Evolutionary conservation across 2,329 filamentous ascomycete genomes (phyloP).

Genomic region (Phaeosphaeria sp.): DNA sequence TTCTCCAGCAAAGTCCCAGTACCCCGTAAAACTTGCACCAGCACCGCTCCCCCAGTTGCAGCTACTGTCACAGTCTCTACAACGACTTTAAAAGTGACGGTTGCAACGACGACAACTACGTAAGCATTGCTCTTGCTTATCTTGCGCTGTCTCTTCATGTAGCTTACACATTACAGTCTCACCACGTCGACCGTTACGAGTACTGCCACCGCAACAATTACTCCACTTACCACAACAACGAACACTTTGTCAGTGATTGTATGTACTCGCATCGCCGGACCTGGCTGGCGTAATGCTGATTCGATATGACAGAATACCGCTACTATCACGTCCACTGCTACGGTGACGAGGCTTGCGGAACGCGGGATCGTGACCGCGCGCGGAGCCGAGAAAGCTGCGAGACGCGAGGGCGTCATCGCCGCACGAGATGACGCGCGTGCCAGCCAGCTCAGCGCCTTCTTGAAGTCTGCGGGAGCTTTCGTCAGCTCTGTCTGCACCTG

Average conservation of each 20-base stretch:
- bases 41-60: neutral
- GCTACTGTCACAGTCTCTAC: neutral
- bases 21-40: neutral
- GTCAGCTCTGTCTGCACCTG: neutral
- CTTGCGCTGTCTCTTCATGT: neutral
- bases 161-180: neutral
- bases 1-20: neutral
- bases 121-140: neutral
- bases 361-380: neutral
- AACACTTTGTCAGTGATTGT: neutral
- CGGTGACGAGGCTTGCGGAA: neutral
- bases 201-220: neutral
- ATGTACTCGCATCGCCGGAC: neutral
- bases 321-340: neutral
- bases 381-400: neutral
- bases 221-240: neutral
- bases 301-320: neutral
- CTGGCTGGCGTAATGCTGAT: neutral
- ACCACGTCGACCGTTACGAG: neutral
- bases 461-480: neutral
- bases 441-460: neutral
- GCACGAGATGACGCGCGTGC: neutral
- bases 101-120: neutral
- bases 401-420: neutral
- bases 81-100: neutral